These are phyloP conservation scores for Aegilops tauschii DNA, from an alignment of 176 grass and related monocot species.

Conservation along the genomic window DNA sequence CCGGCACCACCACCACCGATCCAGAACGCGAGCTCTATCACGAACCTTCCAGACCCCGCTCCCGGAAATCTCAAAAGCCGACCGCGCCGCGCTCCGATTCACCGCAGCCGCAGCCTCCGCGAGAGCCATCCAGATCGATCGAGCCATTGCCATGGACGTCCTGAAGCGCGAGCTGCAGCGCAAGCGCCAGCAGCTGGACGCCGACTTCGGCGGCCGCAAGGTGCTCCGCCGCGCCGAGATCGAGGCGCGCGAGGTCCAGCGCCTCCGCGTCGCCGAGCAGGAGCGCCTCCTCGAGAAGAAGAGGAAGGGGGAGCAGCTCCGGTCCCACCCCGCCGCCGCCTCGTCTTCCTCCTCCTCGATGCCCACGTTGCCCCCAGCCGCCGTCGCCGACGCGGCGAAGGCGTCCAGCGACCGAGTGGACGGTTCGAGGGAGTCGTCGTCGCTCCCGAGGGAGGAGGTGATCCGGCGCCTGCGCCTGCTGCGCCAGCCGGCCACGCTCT, in stretches of 20 bases:
- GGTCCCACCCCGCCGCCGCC: neutral
- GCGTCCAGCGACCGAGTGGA: neutral
- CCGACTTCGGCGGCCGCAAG: conserved; percentile 61
- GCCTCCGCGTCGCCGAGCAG: conserved; percentile 40
- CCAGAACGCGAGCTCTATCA: neutral
- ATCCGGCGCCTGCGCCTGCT: conserved; percentile 54
- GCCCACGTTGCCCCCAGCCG: neutral
- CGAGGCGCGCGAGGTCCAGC: conserved; percentile 52
- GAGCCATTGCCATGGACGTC: conserved; percentile 48
- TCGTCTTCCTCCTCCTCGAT: neutral
- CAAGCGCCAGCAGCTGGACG: conserved; percentile 54
- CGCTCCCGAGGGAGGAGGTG: conserved; percentile 60
- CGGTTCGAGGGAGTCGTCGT: neutral
- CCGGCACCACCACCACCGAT: neutral
- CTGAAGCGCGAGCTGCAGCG: conserved; percentile 73
- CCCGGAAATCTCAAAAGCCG: neutral
- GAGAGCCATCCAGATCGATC: neutral
- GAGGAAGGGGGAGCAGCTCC: neutral
- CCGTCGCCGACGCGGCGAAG: neutral
- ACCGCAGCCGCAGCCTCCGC: neutral
- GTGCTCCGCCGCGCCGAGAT: conserved; percentile 61
- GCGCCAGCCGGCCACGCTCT: conserved; percentile 60
- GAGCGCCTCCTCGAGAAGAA: conserved; percentile 38
- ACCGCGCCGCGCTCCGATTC: neutral
- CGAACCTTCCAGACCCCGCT: conserved; percentile 7